These are phyloP conservation scores for Syzygium aromaticum DNA, from an alignment of 345 rosid genomes.

Conservation along the genomic window DNA sequence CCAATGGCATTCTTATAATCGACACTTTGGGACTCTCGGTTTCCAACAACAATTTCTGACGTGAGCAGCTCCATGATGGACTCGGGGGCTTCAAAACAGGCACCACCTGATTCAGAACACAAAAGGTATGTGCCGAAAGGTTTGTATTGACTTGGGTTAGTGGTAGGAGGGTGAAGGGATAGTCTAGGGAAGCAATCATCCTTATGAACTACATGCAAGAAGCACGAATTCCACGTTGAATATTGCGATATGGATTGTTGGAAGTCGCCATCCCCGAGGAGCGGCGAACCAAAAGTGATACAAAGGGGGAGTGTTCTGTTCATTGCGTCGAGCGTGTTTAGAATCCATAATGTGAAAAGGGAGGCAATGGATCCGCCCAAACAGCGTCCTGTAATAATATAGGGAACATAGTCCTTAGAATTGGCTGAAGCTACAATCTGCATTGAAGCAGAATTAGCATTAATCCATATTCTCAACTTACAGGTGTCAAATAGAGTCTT, in stretches of 20 bases:
- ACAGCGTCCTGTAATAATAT: slow-evolving; percentile 44
- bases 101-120: slow-evolving; percentile 21
- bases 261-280: slow-evolving; percentile 31
- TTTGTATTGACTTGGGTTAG: slow-evolving; percentile 9
- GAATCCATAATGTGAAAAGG: slow-evolving; percentile 53
- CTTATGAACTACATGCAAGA: slow-evolving; percentile 33
- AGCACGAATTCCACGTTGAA: slow-evolving; percentile 36
- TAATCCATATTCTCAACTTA: not conserved
- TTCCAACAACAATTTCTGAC: not conserved
- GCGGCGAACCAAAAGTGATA: slow-evolving; percentile 60
- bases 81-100: slow-evolving; percentile 43
- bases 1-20: slow-evolving; percentile 8
- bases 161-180: not conserved
- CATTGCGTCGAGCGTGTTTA: slow-evolving; percentile 17
- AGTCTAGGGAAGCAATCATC: slow-evolving; percentile 25
- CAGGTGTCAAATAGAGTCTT: not conserved
- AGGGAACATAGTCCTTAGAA: not conserved
- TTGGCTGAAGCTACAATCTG: not conserved
- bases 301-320: slow-evolving; percentile 33
- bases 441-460: not conserved
- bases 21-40: not conserved
- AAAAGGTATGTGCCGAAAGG: slow-evolving; percentile 52
- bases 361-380: slow-evolving; percentile 65
- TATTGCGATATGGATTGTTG: slow-evolving; percentile 20
- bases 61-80: slow-evolving; percentile 14